Evolutionary conservation across 2,329 filamentous ascomycete species (phyloP), one percentile per base, ranked within the genome.

Genomic region (Fusarium chlamydosporum): DNA sequence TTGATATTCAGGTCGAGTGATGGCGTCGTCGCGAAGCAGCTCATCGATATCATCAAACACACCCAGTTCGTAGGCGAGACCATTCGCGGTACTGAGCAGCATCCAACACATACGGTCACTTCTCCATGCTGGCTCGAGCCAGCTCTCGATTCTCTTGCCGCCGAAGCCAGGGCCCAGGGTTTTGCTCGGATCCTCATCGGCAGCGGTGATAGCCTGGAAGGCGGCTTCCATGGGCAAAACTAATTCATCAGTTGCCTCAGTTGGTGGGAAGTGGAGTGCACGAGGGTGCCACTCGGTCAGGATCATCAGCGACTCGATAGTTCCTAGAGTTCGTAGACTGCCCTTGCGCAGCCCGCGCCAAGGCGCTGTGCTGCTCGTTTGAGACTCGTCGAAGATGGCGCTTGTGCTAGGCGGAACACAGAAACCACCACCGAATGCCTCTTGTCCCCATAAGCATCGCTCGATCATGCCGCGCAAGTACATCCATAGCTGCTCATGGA

Each of bases 51-150:
- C 89, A 71, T 98, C 96, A 73, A 98, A 99, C 3, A 99, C 93
- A 12, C 96, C 96, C 33, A 99, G 88, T 78, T 99, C 96, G 71
- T 97, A 97, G 0, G 92, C 93, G 37, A 98, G 83, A 2, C 94
- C 92, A 83, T 95, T 92, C 15, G 93, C 94, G 37, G 94, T 96
- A 75, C 93, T 96, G 31, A 98, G 85, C 15, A 98, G 83, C 93
- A 97, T 97, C 95, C 95, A 97, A 76, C 93, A 97, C 92, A 97
- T 97, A 56, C 94, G 91, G 75, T 97, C 95, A 68, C 91, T 93
- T 72, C 95, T 87, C 93, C 95, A 97, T 10, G 93, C 95, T 4
- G 96, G 96, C 78, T 99, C 96, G 6, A 98, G 88, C 93, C 96
- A 98, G 77, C 93, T 95, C 76, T 97, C 94, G 68, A 97, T 96